Conservation (phyloP, 2,329 filamentous ascomycete genomes). For the Colletotrichum brevisporum region DNA sequence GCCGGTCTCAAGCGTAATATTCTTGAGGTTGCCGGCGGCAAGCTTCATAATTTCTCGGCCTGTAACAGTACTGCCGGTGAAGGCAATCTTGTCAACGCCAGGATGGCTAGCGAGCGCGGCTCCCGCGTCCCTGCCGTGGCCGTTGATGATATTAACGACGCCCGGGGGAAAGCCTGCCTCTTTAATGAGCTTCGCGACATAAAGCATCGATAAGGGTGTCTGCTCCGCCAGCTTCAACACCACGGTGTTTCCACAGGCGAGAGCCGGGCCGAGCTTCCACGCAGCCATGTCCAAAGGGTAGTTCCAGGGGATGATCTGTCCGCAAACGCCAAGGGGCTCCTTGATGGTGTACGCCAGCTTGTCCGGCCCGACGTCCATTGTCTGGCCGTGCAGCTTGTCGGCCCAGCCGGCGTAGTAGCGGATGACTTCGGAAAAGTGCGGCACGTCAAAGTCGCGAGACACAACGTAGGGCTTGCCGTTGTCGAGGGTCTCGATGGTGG, state of each 20-base stretch:
- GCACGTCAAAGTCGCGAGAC: constrained; percentile 74
- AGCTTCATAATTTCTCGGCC: constrained; percentile 79
- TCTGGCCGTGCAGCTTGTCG: constrained; percentile 84
- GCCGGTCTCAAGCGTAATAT: constrained; percentile 72
- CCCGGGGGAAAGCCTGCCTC: constrained; percentile 81
- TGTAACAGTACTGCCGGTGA: constrained; percentile 79
- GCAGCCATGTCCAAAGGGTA: constrained; percentile 83
- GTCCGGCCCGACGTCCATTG: constrained; percentile 77
- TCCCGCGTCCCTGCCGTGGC: constrained; percentile 74
- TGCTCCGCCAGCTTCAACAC: constrained; percentile 73
- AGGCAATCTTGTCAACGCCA: constrained; percentile 79
- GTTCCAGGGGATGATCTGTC: constrained; percentile 86
- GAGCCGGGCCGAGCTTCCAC: constrained; percentile 75
- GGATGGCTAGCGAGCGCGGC: constrained; percentile 74
- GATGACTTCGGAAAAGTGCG: constrained; percentile 62
- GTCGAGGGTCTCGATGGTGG: constrained; percentile 79
- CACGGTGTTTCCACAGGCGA: constrained; percentile 71
- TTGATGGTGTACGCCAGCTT: constrained; percentile 85
- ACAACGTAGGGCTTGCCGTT: constrained; percentile 83
- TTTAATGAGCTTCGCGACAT: constrained; percentile 74
- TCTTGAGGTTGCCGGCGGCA: constrained; percentile 72
- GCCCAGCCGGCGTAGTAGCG: constrained; percentile 86
- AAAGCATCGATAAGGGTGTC: constrained; percentile 71
- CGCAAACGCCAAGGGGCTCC: constrained; percentile 84
- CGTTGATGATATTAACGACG: constrained; percentile 80